These are phyloP conservation scores for Fonsecaea nubica DNA, from an alignment of 2,329 filamentous ascomycete genomes.

Conservation along the genomic window DNA sequence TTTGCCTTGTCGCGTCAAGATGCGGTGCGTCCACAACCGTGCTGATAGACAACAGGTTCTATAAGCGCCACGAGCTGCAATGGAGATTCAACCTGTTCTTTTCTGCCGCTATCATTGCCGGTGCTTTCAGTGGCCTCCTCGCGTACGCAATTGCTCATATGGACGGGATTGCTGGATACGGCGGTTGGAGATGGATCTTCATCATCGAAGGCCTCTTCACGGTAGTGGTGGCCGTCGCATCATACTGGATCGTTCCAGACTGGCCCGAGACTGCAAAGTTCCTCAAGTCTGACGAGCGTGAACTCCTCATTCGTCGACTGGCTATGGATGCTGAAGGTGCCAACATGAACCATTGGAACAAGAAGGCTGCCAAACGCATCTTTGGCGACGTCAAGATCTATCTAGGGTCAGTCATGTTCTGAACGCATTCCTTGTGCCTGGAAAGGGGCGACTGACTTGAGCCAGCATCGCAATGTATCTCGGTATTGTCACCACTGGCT, in stretches of 20 bases:
- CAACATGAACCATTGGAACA: conserved; percentile 44
- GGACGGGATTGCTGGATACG: conserved; percentile 49
- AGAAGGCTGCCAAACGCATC: conserved; percentile 41
- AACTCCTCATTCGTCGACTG: conserved; percentile 47
- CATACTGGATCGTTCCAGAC: conserved; percentile 44
- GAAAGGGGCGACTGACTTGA: conserved; percentile 37
- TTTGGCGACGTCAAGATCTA: conserved; percentile 47
- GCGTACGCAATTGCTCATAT: conserved; percentile 61
- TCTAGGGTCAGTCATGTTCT: conserved; percentile 37
- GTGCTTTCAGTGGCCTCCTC: conserved; percentile 55
- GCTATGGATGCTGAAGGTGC: conserved; percentile 40
- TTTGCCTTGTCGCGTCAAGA: conserved; percentile 24
- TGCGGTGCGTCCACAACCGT: conserved; percentile 32
- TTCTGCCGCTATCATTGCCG: conserved; percentile 48
- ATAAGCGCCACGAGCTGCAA: conserved; percentile 49
- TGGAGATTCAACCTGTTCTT: conserved; percentile 46
- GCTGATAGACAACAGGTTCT: conserved; percentile 42
- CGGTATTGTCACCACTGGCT: conserved; percentile 46
- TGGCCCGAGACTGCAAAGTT: conserved; percentile 46
- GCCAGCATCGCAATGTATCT: conserved; percentile 43
- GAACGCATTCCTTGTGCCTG: conserved; percentile 33
- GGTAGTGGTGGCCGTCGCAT: conserved; percentile 40
- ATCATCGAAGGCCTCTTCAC: conserved; percentile 46
- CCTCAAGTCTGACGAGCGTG: conserved; percentile 42
- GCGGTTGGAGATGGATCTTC: conserved; percentile 48